phyloP scores from a whole-genome alignment of 768 basidiomycete genomes.

The Suillus lakei region DNA sequence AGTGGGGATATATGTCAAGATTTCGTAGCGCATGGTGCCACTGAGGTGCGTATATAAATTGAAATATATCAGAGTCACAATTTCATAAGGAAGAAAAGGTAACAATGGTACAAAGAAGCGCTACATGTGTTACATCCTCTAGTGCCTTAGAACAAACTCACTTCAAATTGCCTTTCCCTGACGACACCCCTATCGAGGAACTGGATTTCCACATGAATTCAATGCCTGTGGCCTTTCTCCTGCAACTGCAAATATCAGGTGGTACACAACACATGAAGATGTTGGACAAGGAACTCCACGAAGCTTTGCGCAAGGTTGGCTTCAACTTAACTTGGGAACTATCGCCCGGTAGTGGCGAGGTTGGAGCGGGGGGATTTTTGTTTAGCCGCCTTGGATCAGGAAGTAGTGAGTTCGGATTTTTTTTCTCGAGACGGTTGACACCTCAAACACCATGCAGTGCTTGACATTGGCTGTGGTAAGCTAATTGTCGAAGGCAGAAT shows the following conservation, averaged over 20 bases:
- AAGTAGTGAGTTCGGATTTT: background rate
- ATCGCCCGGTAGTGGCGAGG: background rate
- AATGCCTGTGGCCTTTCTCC: background rate
- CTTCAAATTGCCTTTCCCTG: background rate
- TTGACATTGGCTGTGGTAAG: constrained; percentile 17
- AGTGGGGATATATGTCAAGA: background rate
- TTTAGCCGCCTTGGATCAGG: background rate
- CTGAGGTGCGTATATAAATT: background rate
- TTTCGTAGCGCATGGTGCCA: background rate
- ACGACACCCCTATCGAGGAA: background rate
- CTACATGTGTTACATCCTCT: background rate
- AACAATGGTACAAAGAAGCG: background rate
- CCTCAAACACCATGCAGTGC: background rate
- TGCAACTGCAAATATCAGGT: background rate
- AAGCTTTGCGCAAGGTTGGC: constrained; percentile 1
- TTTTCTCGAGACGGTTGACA: background rate
- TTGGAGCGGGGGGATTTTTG: background rate
- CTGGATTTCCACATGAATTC: background rate
- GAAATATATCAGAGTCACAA: background rate
- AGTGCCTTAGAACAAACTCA: background rate
- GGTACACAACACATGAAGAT: background rate
- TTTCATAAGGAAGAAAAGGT: background rate
- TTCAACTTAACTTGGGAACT: constrained; percentile 4
- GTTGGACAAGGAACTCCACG: constrained; percentile 3
- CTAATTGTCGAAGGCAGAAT: background rate